Conservation (phyloP, 2,329 filamentous ascomycete species). For the Neophaeococcomyces aloes region DNA sequence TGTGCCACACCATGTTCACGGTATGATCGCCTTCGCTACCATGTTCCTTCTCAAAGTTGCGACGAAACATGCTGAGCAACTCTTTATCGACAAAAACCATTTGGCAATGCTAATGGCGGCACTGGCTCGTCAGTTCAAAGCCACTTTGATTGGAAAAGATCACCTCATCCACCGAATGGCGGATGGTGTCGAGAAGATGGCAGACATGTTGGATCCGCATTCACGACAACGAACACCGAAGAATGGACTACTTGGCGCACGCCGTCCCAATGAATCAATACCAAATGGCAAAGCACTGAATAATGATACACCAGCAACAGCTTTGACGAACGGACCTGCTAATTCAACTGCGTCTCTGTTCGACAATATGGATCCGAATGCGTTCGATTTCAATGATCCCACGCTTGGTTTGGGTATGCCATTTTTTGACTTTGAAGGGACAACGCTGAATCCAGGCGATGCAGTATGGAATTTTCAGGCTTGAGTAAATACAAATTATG, state of each 20-base stretch:
- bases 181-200: conserved; percentile 26
- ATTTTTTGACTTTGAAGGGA: conserved; percentile 24
- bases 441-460: conserved; percentile 15
- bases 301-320: neutral
- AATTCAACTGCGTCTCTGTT: neutral
- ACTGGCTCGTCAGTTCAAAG: conserved; percentile 24
- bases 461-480: conserved; percentile 19
- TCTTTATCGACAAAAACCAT: conserved; percentile 24
- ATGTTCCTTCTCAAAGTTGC: conserved; percentile 38
- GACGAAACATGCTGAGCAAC: conserved; percentile 30
- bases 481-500: neutral
- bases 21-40: conserved; percentile 39
- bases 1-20: conserved; percentile 37
- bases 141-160: conserved; percentile 23
- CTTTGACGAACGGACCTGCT: neutral
- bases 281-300: neutral
- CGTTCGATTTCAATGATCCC: conserved; percentile 22
- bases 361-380: conserved; percentile 5
- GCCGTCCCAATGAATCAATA: too few species aligned
- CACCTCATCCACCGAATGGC: conserved; percentile 27
- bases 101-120: conserved; percentile 22
- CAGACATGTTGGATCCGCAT: conserved; percentile 16
- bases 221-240: neutral
- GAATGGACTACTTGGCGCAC: neutral
- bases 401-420: conserved; percentile 21